Percentiles rank a stretch among this genome's conserved stretches.
These are phyloP conservation scores for Fusarium sp. DNA, from an alignment of 2,329 filamentous ascomycete genomes.

Conservation along the genomic window DNA sequence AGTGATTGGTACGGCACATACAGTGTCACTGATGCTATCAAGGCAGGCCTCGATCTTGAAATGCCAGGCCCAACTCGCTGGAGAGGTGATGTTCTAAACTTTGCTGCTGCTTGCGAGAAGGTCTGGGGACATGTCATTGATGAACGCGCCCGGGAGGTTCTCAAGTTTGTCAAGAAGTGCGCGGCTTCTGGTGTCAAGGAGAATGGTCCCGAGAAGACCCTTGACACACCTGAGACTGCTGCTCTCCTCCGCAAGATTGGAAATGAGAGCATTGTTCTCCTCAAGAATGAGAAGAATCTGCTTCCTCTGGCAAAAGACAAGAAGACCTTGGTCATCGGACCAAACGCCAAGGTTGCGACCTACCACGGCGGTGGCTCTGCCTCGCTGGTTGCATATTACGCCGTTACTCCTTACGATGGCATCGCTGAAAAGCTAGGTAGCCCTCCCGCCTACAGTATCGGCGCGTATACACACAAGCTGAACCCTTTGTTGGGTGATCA, in stretches of 20 bases:
- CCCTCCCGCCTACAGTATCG: slow-evolving; percentile 66
- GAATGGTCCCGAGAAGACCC: slow-evolving; percentile 64
- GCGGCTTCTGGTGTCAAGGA: slow-evolving; percentile 67
- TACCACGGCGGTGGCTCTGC: slow-evolving; percentile 77
- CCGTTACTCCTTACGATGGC: slow-evolving; percentile 79
- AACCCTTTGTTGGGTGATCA: slow-evolving; percentile 69
- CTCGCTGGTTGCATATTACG: slow-evolving; percentile 71
- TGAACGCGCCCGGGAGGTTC: slow-evolving; percentile 68
- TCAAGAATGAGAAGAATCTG: slow-evolving; percentile 77
- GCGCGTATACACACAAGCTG: slow-evolving; percentile 74
- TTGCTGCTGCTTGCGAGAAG: slow-evolving; percentile 68
- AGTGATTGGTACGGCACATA: slow-evolving; percentile 73
- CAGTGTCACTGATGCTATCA: slow-evolving; percentile 63
- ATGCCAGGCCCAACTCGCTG: slow-evolving; percentile 70
- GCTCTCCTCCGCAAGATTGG: slow-evolving; percentile 74
- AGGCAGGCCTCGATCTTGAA: slow-evolving; percentile 69
- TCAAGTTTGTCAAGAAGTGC: slow-evolving; percentile 71
- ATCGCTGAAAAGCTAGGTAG: slow-evolving; percentile 68
- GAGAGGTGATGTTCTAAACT: slow-evolving; percentile 65
- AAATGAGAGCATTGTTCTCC: slow-evolving; percentile 77
- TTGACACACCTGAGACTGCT: slow-evolving; percentile 72
- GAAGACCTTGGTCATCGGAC: slow-evolving; percentile 69
- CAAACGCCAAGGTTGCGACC: slow-evolving; percentile 68
- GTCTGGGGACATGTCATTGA: slow-evolving; percentile 68
- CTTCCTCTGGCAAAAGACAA: slow-evolving; percentile 74